Conservation (phyloP, 1,284 basidiomycete species). For the Gastroboletus turbinatus region DNA sequence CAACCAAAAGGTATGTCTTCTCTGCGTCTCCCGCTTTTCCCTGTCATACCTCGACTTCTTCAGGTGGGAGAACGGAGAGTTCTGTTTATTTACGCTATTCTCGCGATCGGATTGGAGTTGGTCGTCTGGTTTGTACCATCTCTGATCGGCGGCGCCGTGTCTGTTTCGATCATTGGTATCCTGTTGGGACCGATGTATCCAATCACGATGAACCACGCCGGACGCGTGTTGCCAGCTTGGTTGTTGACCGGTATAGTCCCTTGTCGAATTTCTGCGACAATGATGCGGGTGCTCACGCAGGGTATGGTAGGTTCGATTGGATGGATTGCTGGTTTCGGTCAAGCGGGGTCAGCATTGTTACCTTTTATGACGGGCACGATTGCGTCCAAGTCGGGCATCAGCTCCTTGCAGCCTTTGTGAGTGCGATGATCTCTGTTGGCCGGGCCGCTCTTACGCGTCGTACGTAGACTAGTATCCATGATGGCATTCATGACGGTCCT, state of each 20-base stretch:
- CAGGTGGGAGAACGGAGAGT: conserved; percentile 32
- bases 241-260: conserved; percentile 44
- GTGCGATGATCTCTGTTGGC: conserved; percentile 22
- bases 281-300: background rate
- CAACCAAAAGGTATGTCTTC: conserved; percentile 24
- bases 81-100: conserved; percentile 33
- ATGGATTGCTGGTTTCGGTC: conserved; percentile 55
- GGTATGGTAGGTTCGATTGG: conserved; percentile 41
- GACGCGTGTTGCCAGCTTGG: conserved; percentile 48
- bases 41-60: background rate
- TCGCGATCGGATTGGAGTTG: conserved; percentile 42
- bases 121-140: conserved; percentile 60
- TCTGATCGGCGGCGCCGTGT: conserved; percentile 50
- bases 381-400: conserved; percentile 48
- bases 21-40: too few species aligned
- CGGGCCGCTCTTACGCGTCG: background rate
- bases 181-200: conserved; percentile 56
- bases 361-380: conserved; percentile 60
- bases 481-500: conserved; percentile 42
- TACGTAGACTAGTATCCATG: conserved; percentile 44
- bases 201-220: conserved; percentile 50
- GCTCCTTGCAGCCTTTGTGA: conserved; percentile 55
- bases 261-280: background rate
- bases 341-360: conserved; percentile 51
- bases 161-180: conserved; percentile 54